Evolutionary conservation across 164 flowering plant species (phyloP), one percentile per base, ranked within the genome.

Genomic region (Chimonanthus praecox): DNA sequence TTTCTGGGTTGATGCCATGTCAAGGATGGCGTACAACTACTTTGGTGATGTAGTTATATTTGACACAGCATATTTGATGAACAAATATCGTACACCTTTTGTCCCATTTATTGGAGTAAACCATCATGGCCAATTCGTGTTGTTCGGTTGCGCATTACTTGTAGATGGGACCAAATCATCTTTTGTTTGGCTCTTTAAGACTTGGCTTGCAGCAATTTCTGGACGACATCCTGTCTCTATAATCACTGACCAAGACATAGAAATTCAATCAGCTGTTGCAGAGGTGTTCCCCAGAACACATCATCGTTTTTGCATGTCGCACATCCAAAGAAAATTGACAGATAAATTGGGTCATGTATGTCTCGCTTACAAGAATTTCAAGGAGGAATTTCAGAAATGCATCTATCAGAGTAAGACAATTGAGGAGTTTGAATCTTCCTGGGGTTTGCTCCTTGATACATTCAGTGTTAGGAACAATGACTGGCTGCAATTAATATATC

Each of bases 1-100:
- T 33, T 89, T 91, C 64, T 91, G 97, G 97, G 89, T 91, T 21
- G 91, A 91, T 85, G 85, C 90, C 51, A 85, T 89, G 74, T 88
- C 92, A 50, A 85, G 97, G 80, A 73, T 76, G 4, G 88, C 91
- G 20, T 91, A 89, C 75, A 80, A 69, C 65, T 78, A 87, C 83
- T 89, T 89, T 82, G 65, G 65, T n/a, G 65, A 62, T n/a, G 65
- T 33, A 4, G 33, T 62, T 33, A 83, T 77, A 45, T 86, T 91
- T 74, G 97, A 91, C 78, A 89, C 97, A 65, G 79, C 82, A 83
- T 91, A 88, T 63, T 77, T 89, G 73, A 82, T 82, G 15, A 85
- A 89, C 71, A 87, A 84, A 43, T 89, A 74, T 69, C 84, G 74
- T 58, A 86, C 89, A 48, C 92, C 97, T 47, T 89, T 88, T 81